These are phyloP conservation scores for Scalesia atractyloides DNA, from an alignment of 129 eudicot genomes.

Conservation along the genomic window DNA sequence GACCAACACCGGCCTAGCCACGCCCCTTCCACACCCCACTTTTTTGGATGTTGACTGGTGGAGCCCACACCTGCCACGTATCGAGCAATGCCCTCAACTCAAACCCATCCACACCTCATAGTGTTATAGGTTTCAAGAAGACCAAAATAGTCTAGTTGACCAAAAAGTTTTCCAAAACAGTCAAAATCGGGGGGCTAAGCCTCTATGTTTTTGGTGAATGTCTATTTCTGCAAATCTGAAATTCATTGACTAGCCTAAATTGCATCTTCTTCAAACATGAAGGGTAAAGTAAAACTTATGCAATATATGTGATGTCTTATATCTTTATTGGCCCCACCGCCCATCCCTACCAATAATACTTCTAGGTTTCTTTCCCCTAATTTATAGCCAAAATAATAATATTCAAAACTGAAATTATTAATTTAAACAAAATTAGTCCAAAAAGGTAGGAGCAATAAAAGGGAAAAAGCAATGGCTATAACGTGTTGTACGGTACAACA, in stretches of 20 bases:
- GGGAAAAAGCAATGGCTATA: constrained; percentile 24
- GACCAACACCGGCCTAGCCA: too few species aligned
- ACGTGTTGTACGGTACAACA: constrained; percentile 39
- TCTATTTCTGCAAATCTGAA: too few species aligned
- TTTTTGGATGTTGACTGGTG: too few species aligned
- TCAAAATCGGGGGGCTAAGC: too few species aligned
- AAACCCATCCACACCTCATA: too few species aligned
- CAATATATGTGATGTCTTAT: not conserved
- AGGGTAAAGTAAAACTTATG: constrained; percentile 16
- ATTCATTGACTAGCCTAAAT: not conserved
- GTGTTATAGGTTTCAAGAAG: too few species aligned
- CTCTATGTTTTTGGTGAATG: too few species aligned
- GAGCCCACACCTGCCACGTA: too few species aligned
- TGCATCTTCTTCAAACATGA: constrained; percentile 18
- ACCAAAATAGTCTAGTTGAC: too few species aligned
- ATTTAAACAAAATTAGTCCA: constrained; percentile 16
- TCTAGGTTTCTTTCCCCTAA: not conserved
- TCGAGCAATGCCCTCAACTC: too few species aligned
- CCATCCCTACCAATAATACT: constrained; percentile 28
- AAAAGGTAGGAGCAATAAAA: constrained; percentile 20
- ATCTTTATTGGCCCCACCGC: constrained; percentile 35
- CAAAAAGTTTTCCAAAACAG: too few species aligned
- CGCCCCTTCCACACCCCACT: too few species aligned
- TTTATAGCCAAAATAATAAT: not conserved
- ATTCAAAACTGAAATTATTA: constrained; percentile 18